These are phyloP conservation scores for Micractinium sp. DNA, from an alignment of 139 green algal species.

Conservation along the genomic window DNA sequence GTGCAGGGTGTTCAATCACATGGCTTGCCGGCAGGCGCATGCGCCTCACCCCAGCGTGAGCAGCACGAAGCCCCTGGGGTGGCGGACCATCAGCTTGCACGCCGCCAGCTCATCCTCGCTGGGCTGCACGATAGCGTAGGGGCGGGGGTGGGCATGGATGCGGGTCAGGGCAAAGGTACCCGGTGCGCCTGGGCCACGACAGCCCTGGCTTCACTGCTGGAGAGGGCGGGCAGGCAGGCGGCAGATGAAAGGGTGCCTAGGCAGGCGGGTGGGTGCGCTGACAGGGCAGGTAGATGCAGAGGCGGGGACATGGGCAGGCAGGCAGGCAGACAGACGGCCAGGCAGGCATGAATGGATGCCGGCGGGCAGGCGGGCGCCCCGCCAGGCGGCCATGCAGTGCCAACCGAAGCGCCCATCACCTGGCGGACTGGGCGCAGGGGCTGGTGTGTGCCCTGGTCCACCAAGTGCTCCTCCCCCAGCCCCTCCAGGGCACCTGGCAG, in stretches of 20 bases:
- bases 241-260: neutral
- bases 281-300: neutral
- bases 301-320: neutral
- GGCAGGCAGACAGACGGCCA: too few species aligned
- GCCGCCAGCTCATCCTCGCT: neutral
- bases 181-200: too few species aligned
- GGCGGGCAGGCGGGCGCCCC: neutral
- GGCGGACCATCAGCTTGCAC: neutral
- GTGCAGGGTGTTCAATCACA: too few species aligned
- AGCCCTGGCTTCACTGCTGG: neutral
- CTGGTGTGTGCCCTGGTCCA: neutral
- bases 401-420: neutral
- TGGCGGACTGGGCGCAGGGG: neutral
- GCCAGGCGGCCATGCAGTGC: neutral
- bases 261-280: too few species aligned
- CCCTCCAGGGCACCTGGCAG: constrained; percentile 40
- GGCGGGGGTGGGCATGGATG: neutral
- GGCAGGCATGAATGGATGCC: neutral
- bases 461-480: constrained; percentile 37
- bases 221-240: neutral
- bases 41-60: neutral
- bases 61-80: neutral
- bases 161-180: neutral
- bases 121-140: neutral
- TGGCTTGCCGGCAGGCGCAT: too few species aligned